Percentiles rank a stretch among this genome's conserved stretches.
These are phyloP conservation scores for Panicum hallii DNA, from an alignment of 202 grass and related monocot species.

Conservation along the genomic window DNA sequence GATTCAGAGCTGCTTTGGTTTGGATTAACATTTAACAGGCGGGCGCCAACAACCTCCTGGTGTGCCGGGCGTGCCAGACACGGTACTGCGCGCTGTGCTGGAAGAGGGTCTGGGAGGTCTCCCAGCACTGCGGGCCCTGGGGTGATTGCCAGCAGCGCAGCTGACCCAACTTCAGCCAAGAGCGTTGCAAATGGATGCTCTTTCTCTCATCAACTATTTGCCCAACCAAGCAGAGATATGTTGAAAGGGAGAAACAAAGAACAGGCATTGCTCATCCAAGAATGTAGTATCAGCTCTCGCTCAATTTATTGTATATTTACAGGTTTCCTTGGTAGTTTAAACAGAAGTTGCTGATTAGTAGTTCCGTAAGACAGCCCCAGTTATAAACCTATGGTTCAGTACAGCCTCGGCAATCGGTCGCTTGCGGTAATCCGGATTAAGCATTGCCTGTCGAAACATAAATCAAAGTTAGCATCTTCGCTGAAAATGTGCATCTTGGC, in stretches of 20 bases:
- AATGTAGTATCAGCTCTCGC: not conserved
- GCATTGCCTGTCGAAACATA: slow-evolving; percentile 69
- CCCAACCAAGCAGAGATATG: not conserved
- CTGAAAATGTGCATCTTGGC: not conserved
- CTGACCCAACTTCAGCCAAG: not conserved
- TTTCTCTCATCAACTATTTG: not conserved
- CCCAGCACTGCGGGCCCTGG: not conserved
- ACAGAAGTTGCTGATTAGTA: slow-evolving; percentile 23
- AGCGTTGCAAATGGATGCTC: not conserved
- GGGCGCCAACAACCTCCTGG: slow-evolving; percentile 48
- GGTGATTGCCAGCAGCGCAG: slow-evolving; percentile 3
- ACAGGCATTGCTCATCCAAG: not conserved
- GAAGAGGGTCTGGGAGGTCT: slow-evolving; percentile 22
- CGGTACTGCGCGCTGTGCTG: slow-evolving; percentile 50
- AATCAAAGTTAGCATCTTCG: slow-evolving; percentile 4
- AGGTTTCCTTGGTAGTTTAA: not conserved
- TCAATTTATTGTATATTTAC: slow-evolving; percentile 13
- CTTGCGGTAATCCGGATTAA: slow-evolving; percentile 82
- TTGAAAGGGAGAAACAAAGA: not conserved
- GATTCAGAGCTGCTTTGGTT: not conserved
- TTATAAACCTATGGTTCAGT: slow-evolving; percentile 89
- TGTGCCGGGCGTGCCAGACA: slow-evolving; percentile 44
- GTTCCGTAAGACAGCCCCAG: slow-evolving; percentile 58
- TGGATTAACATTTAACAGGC: not conserved
- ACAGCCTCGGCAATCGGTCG: slow-evolving; percentile 79